These are phyloP conservation scores for Pythium scleroteichum DNA, from an alignment of 352 stramenopile species.

Conservation along the genomic window DNA sequence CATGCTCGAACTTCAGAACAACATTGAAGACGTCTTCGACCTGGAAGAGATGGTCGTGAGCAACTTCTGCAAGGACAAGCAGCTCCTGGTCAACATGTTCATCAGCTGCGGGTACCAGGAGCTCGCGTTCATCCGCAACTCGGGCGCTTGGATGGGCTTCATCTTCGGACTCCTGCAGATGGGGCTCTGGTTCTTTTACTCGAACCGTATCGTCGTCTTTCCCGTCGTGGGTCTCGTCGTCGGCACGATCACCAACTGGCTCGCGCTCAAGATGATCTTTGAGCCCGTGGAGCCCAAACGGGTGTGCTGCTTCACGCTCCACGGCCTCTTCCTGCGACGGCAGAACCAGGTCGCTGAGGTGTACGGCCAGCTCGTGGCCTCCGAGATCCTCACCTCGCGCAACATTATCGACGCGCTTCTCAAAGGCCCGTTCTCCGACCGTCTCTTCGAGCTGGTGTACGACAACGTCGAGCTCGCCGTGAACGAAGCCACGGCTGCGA, in stretches of 20 bases:
- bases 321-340: conserved; percentile 93
- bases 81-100: conserved; percentile 95
- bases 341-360: conserved; percentile 90
- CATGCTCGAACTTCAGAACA: conserved; percentile 94
- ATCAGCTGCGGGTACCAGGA: conserved; percentile 91
- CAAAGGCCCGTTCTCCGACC: conserved; percentile 82
- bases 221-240: conserved; percentile 93
- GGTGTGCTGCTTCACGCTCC: conserved; percentile 83
- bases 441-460: conserved; percentile 85
- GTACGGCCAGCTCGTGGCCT: conserved; percentile 84
- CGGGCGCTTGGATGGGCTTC: conserved; percentile 90
- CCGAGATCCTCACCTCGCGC: conserved; percentile 84
- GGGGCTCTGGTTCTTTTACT: conserved; percentile 87
- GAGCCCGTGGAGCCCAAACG: conserved; percentile 85
- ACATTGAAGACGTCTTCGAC: conserved; percentile 95
- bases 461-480: conserved; percentile 85
- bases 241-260: conserved; percentile 95
- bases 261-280: conserved; percentile 94
- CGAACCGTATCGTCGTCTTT: conserved; percentile 83
- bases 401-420: conserved; percentile 90
- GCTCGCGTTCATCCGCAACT: conserved; percentile 91
- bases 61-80: conserved; percentile 94
- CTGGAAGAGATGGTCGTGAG: conserved; percentile 95
- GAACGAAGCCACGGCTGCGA: conserved; percentile 69
- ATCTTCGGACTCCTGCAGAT: conserved; percentile 88